Conservation (phyloP, 2,329 filamentous ascomycete species). For the Xylariaceae sp. region DNA sequence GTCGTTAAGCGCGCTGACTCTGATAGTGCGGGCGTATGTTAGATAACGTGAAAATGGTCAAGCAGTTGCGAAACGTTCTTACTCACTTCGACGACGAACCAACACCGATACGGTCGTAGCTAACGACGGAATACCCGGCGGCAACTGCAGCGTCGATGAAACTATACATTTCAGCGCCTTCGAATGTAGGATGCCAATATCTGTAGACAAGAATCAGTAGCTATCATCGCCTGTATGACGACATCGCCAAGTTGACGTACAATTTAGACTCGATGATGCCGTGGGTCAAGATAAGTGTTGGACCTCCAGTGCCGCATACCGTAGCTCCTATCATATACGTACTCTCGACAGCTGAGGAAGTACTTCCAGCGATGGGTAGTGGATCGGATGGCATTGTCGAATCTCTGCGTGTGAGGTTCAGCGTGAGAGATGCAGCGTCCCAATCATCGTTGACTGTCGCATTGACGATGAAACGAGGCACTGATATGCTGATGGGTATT, state of each 20-base stretch:
- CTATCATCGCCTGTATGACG: background rate
- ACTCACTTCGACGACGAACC: slow-evolving; percentile 41
- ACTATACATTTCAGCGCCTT: slow-evolving; percentile 31
- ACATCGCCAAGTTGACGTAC: slow-evolving; percentile 23
- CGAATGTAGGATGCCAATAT: slow-evolving; percentile 38
- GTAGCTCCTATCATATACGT: slow-evolving; percentile 38
- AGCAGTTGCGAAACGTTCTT: background rate
- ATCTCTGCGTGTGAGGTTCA: slow-evolving; percentile 39
- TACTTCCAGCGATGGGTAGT: slow-evolving; percentile 33
- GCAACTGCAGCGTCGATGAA: slow-evolving; percentile 37
- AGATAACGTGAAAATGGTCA: background rate
- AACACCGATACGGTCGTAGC: slow-evolving; percentile 42
- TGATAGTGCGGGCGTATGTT: slow-evolving; percentile 4
- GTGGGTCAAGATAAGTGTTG: slow-evolving; percentile 37
- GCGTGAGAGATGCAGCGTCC: slow-evolving; percentile 37
- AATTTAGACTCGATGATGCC: slow-evolving; percentile 42
- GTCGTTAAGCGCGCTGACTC: slow-evolving; percentile 34
- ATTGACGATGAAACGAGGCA: slow-evolving; percentile 37
- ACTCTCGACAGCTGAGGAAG: slow-evolving; percentile 30
- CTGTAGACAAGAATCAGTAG: slow-evolving; percentile 19
- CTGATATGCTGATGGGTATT: slow-evolving; percentile 37
- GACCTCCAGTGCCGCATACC: slow-evolving; percentile 36
- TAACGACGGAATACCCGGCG: slow-evolving; percentile 41
- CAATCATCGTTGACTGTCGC: slow-evolving; percentile 37
- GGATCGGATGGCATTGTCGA: slow-evolving; percentile 30